Evolutionary conservation across 2,329 filamentous ascomycete species (phyloP), one percentile per base, ranked within the genome.

Genomic region (Hypocrella siamensis): DNA sequence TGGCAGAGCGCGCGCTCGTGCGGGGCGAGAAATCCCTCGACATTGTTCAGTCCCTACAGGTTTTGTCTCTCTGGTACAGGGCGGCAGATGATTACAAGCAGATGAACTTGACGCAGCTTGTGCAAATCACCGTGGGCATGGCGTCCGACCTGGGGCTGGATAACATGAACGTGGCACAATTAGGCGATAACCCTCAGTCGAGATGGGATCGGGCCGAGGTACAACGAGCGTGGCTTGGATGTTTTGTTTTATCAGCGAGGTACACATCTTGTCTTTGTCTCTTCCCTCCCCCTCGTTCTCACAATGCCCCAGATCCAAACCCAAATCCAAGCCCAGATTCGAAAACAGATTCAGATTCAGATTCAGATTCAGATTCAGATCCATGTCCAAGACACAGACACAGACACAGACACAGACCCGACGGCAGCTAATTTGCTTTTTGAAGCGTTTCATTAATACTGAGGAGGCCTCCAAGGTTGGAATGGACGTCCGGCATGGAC

Each of bases 371-470:
- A n/a, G n/a, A n/a, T n/a, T n/a, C n/a, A n/a, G n/a, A n/a, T n/a
- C n/a, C n/a, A n/a, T n/a, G n/a, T n/a, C n/a, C n/a, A n/a, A n/a
- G n/a, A n/a, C n/a, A n/a, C n/a, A n/a, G n/a, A n/a, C n/a, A n/a
- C n/a, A n/a, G n/a, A n/a, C n/a, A n/a, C n/a, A n/a, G n/a, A n/a
- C n/a, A n/a, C n/a, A n/a, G n/a, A n/a, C n/a, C n/a, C n/a, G n/a
- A n/a, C n/a, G n/a, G n/a, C n/a, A n/a, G n/a, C n/a, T n/a, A n/a
- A n/a, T n/a, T n/a, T n/a, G n/a, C n/a, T n/a, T n/a, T n/a, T n/a
- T n/a, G n/a, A n/a, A 35, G 33, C 25, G 30, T 19, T 16, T 31
- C 33, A n/a, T 19, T 35, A 25, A 15, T 35, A n/a, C 17, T 35
- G 15, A 17, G 33, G 17, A 25, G 30, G 10, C n/a, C 25, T 14